Conservation (phyloP, 768 basidiomycete species). For the Russula sp. region DNA sequence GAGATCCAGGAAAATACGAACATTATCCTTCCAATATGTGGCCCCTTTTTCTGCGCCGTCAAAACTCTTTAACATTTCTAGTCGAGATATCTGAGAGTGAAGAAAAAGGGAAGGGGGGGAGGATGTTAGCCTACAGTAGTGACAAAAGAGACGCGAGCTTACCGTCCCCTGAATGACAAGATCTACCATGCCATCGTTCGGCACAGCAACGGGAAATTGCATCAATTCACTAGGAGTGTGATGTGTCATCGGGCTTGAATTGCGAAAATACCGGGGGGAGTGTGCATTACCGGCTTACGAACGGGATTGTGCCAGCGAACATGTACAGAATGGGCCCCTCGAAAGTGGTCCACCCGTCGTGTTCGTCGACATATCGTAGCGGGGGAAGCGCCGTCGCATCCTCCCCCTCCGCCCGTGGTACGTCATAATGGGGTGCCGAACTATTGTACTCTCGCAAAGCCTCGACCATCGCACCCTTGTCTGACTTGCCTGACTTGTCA, state of each 20-base stretch:
- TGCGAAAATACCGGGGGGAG: background rate
- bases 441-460: slow-evolving; percentile 34
- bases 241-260: slow-evolving; percentile 9
- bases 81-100: slow-evolving; percentile 39
- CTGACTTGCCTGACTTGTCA: slow-evolving; percentile 62
- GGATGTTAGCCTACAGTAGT: slow-evolving; percentile 1
- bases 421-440: slow-evolving; percentile 8
- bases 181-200: slow-evolving; percentile 74
- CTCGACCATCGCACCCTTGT: slow-evolving; percentile 66
- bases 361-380: slow-evolving; percentile 37
- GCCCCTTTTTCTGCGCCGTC: slow-evolving; percentile 57
- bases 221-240: slow-evolving; percentile 51
- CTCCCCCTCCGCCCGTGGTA: slow-evolving; percentile 10
- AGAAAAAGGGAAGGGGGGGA: background rate
- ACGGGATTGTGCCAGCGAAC: slow-evolving; percentile 75
- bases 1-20: slow-evolving; percentile 28
- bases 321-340: slow-evolving; percentile 62
- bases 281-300: slow-evolving; percentile 48
- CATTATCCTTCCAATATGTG: slow-evolving; percentile 53
- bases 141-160: slow-evolving; percentile 23
- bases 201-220: slow-evolving; percentile 77
- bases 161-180: slow-evolving; percentile 59
- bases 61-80: slow-evolving; percentile 44
- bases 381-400: slow-evolving; percentile 35
- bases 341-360: slow-evolving; percentile 64